Conservation (phyloP, 2,329 filamentous ascomycete genomes). For the Botrytis galanthina region DNA sequence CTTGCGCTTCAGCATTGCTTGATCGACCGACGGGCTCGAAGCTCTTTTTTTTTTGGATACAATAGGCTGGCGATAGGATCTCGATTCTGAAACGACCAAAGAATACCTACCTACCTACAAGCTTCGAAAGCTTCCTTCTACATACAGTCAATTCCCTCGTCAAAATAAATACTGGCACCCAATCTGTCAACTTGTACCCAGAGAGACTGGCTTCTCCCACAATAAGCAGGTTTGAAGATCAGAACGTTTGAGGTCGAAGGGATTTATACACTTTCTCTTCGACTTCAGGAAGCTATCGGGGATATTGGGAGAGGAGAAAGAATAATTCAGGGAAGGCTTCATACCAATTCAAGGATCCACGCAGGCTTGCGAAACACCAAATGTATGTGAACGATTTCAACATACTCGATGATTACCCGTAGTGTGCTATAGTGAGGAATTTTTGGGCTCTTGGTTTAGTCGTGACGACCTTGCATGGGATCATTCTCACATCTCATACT, state of each 20-base stretch:
- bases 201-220: conserved; percentile 16
- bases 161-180: conserved; percentile 15
- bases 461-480: neutral
- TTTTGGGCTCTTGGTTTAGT: neutral
- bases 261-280: conserved; percentile 13
- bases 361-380: conserved; percentile 36
- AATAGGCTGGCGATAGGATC: conserved; percentile 19
- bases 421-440: neutral
- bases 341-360: conserved; percentile 33
- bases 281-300: conserved; percentile 3
- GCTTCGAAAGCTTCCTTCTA: conserved; percentile 25
- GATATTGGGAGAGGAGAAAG: conserved; percentile 17
- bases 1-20: conserved; percentile 31
- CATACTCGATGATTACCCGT: conserved; percentile 5
- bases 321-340: conserved; percentile 22
- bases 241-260: conserved; percentile 6
- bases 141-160: neutral
- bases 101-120: neutral
- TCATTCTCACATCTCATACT: conserved; percentile 1
- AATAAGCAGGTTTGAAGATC: conserved; percentile 8
- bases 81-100: conserved; percentile 28
- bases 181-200: neutral
- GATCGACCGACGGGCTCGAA: conserved; percentile 31
- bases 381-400: conserved; percentile 34
- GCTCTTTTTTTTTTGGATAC: conserved; percentile 23